Evolutionary conservation across 495 filamentous ascomycete genomes (phyloP), one percentile per base, ranked within the genome.

Genomic region (Hypoxylon crocopeplum): DNA sequence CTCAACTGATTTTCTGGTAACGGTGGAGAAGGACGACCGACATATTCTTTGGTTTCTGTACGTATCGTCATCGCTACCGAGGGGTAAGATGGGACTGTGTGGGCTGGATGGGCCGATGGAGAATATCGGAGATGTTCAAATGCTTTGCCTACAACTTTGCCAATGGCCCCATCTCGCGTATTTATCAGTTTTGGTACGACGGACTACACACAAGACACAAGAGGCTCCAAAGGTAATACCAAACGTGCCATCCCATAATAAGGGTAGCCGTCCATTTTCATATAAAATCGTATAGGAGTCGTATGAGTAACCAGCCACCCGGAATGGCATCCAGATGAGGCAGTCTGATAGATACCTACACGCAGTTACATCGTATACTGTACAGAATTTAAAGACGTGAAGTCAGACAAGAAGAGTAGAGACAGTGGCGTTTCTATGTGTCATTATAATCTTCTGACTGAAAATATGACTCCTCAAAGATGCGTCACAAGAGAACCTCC

Each of bases 401-500:
- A n/a, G n/a, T n/a, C n/a, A n/a, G n/a, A n/a, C n/a, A n/a, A n/a
- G n/a, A n/a, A 27, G 24, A 27, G 3, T 8, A 4, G 24, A 27
- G 24, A 3, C 24, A 50, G 39, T 33, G 48, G 36, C 27, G 42
- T 61, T 50, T 37, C 38, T 38, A 41, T 58, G 54, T 53, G 60
- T 64, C 60, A 58, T 27, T 3, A 27, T 8, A 8, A 8, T 53
- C 36, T 11, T 22, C 19, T 24, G 11, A n/a, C 4, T 17, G 34
- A 25, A 29, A 34, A 53, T 44, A 46, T 56, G 53, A 58, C 60
- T 52, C 53, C 48, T 63, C 47, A 45, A 5, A 30, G 44, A 58
- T 58, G 54, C 60, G 44, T 58, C 60, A 64, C 53, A 42, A 58
- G 48, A 54, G 24, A 38, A 25, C 60, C 29, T 64, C 54, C 36